Percentiles rank a stretch among this genome's conserved stretches.
Evolutionary conservation across 1,139 yeast species (phyloP).

Genomic region (Taphrina confusa): DNA sequence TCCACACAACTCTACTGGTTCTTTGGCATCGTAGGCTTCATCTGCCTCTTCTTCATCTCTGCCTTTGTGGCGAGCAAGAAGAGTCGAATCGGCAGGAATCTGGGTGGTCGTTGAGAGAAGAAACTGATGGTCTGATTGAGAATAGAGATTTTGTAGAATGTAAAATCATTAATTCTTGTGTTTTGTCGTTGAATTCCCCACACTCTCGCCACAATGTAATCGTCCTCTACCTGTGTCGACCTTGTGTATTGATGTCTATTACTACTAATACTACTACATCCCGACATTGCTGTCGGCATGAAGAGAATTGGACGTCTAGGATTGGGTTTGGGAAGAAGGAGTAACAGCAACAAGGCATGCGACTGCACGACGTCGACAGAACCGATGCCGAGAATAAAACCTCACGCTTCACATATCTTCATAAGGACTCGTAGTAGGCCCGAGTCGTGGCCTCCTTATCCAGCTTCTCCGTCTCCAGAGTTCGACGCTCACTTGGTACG

Average conservation of each 20-base stretch:
- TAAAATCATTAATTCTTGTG: neutral
- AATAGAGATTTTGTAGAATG: neutral
- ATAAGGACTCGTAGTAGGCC: neutral
- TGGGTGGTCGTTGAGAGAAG: constrained; percentile 4
- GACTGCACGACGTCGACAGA: neutral
- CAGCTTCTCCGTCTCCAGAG: too few species aligned
- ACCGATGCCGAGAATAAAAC: neutral
- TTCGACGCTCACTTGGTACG: too few species aligned
- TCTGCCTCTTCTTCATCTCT: constrained; percentile 9
- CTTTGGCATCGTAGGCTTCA: constrained; percentile 56
- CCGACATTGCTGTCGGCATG: too few species aligned
- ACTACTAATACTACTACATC: too few species aligned
- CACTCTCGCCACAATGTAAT: too few species aligned
- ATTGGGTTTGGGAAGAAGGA: too few species aligned
- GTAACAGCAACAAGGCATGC: neutral
- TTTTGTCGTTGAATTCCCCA: too few species aligned
- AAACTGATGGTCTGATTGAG: neutral
- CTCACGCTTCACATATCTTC: constrained; percentile 3
- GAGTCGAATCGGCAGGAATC: constrained; percentile 3
- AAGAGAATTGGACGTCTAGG: too few species aligned
- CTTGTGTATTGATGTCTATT: too few species aligned
- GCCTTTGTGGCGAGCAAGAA: constrained; percentile 7
- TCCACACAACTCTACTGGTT: constrained; percentile 57
- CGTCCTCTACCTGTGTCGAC: too few species aligned
- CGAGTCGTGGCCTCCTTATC: neutral